A percentile compares a stretch with the other conserved stretches of the same genome.
These are phyloP conservation scores for Cystobasidium slooffiae DNA, from an alignment of 1,284 basidiomycete species.

Conservation along the genomic window DNA sequence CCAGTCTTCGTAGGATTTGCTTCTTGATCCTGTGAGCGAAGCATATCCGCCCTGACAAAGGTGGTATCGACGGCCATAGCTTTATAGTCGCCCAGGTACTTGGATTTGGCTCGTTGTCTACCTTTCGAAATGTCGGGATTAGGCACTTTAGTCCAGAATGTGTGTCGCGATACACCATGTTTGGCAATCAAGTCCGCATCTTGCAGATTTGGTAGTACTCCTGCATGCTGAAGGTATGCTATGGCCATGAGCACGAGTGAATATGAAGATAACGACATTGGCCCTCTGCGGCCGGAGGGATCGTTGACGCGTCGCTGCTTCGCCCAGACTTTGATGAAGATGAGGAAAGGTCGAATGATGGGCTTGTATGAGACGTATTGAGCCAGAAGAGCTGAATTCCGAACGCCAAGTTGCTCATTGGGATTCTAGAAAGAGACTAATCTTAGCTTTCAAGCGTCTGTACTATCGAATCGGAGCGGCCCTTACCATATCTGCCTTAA, in stretches of 20 bases:
- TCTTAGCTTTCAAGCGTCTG: slow-evolving; percentile 26
- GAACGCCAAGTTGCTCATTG: slow-evolving; percentile 38
- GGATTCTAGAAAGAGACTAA: slow-evolving; percentile 9
- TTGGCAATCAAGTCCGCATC: slow-evolving; percentile 49
- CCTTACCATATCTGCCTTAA: slow-evolving; percentile 52
- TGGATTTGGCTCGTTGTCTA: background rate
- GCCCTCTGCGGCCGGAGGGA: slow-evolving; percentile 47
- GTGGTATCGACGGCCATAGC: slow-evolving; percentile 40
- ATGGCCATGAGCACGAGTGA: slow-evolving; percentile 52
- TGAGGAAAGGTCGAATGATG: slow-evolving; percentile 49
- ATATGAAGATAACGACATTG: slow-evolving; percentile 51
- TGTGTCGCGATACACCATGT: slow-evolving; percentile 29
- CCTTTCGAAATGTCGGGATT: slow-evolving; percentile 20
- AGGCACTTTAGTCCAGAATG: slow-evolving; percentile 39
- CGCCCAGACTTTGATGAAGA: slow-evolving; percentile 54
- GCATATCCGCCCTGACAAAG: slow-evolving; percentile 2
- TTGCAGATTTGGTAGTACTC: slow-evolving; percentile 56
- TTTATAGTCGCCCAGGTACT: slow-evolving; percentile 28
- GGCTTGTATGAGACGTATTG: slow-evolving; percentile 50
- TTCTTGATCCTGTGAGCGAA: background rate
- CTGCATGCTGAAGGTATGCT: slow-evolving; percentile 54
- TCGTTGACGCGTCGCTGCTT: slow-evolving; percentile 52
- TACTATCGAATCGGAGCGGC: slow-evolving; percentile 4
- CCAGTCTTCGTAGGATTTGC: background rate
- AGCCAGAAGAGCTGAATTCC: slow-evolving; percentile 44